Evolutionary conservation across 371 early-diverging fungal genomes (phyloP).

Genomic region (Mucor lusitanicus): DNA sequence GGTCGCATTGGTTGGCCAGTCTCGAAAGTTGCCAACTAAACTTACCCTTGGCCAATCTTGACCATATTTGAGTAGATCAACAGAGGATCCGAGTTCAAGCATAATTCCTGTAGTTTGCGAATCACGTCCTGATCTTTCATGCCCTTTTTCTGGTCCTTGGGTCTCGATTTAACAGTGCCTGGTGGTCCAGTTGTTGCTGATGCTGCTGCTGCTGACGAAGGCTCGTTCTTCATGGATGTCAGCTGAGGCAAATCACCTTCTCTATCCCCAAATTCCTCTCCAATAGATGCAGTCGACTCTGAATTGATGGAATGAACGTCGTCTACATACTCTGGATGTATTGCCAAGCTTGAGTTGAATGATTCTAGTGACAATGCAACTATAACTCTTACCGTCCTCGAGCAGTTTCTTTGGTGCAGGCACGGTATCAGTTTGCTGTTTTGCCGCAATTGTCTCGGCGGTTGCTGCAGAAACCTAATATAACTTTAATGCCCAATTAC

Average conservation of each 20-base stretch:
- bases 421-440: not conserved
- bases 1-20: not conserved
- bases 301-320: constrained; percentile 16
- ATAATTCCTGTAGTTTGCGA: constrained; percentile 55
- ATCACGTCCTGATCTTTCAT: constrained; percentile 73
- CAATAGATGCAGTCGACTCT: constrained; percentile 14
- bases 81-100: constrained; percentile 23
- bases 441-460: not conserved
- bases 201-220: not conserved
- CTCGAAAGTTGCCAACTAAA: not conserved
- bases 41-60: constrained; percentile 95
- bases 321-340: constrained; percentile 8
- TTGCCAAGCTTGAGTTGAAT: not conserved
- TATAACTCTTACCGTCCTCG: constrained; percentile 4
- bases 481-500: not conserved
- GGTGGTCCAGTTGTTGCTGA: not conserved
- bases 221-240: not conserved
- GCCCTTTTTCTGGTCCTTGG: constrained; percentile 36
- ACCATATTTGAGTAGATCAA: constrained; percentile 75
- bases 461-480: constrained; percentile 6
- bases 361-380: not conserved
- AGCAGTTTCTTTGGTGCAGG: not conserved
- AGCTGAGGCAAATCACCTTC: not conserved
- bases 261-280: constrained; percentile 2
- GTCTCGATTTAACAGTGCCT: constrained; percentile 26